Conservation (phyloP, 2,329 filamentous ascomycete species). For the Stachybotrys echinatus region DNA sequence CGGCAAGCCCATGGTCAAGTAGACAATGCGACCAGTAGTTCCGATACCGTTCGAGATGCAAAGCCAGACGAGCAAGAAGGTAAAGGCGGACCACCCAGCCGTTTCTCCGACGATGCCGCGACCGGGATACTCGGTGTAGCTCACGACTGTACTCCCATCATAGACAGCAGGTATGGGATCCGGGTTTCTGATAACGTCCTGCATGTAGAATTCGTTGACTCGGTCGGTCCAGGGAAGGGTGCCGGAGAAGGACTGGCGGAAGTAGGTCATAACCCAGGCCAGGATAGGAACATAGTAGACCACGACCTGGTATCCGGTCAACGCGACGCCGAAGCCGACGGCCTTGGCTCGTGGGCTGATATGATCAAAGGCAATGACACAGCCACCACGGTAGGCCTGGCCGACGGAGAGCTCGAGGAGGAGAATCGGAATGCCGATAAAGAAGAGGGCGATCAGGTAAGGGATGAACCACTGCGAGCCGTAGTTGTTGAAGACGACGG, state of each 20-base stretch:
- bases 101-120: constrained; percentile 43
- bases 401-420: constrained; percentile 61
- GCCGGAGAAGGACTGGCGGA: constrained; percentile 44
- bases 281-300: constrained; percentile 51
- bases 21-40: constrained; percentile 48
- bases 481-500: constrained; percentile 50
- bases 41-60: constrained; percentile 53
- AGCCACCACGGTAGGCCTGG: constrained; percentile 50
- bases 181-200: constrained; percentile 29
- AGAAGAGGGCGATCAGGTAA: constrained; percentile 43
- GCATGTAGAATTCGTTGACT: constrained; percentile 40
- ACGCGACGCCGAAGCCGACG: constrained; percentile 42
- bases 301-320: constrained; percentile 44
- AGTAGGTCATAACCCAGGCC: constrained; percentile 52
- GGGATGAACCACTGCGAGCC: constrained; percentile 53
- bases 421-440: constrained; percentile 47
- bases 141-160: constrained; percentile 5
- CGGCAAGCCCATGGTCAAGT: constrained; percentile 51
- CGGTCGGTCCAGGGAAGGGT: constrained; percentile 44
- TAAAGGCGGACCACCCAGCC: constrained; percentile 47
- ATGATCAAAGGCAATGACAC: constrained; percentile 43
- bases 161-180: constrained; percentile 1
- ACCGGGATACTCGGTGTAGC: constrained; percentile 39
- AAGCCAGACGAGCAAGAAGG: constrained; percentile 52
- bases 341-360: constrained; percentile 44